Conservation (phyloP, 2,329 filamentous ascomycete genomes). For the Orbilia quercus region DNA sequence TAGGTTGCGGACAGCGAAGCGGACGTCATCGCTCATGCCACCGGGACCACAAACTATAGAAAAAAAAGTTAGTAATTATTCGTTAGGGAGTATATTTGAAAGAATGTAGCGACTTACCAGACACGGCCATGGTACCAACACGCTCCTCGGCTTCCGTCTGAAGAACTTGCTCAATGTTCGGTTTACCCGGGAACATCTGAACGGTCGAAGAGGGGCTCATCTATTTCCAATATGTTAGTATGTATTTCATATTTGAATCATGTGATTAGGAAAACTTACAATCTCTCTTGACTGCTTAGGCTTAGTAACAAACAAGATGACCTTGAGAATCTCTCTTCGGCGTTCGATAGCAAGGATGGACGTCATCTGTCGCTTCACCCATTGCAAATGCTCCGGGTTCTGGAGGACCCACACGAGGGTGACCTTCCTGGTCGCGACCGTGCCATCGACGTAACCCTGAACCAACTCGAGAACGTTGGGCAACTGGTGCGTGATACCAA, state of each 20-base stretch:
- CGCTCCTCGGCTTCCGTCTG: constrained; percentile 79
- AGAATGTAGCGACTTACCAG: constrained; percentile 74
- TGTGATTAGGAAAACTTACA: constrained; percentile 63
- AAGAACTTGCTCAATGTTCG: constrained; percentile 78
- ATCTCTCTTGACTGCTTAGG: constrained; percentile 62
- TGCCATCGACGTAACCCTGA: constrained; percentile 74
- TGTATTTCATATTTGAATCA: no score
- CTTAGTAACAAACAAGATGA: constrained; percentile 81
- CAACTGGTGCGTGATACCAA: constrained; percentile 83
- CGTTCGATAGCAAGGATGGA: constrained; percentile 79
- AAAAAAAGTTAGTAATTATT: constrained; percentile 18
- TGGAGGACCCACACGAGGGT: constrained; percentile 83
- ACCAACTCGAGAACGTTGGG: constrained; percentile 80
- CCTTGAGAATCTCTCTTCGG: constrained; percentile 77
- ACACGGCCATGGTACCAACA: constrained; percentile 78
- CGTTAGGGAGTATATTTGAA: background rate
- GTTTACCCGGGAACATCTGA: constrained; percentile 84
- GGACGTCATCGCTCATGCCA: constrained; percentile 78
- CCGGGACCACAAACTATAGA: constrained; percentile 77
- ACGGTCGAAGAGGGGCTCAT: constrained; percentile 77
- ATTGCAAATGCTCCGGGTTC: constrained; percentile 81
- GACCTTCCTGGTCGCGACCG: constrained; percentile 76
- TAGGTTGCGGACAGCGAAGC: constrained; percentile 74
- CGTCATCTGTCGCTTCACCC: constrained; percentile 87
- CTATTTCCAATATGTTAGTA: constrained; percentile 32